phyloP scores from a whole-genome alignment of 106 monocot genomes.

The Iris macrosiphon region DNA sequence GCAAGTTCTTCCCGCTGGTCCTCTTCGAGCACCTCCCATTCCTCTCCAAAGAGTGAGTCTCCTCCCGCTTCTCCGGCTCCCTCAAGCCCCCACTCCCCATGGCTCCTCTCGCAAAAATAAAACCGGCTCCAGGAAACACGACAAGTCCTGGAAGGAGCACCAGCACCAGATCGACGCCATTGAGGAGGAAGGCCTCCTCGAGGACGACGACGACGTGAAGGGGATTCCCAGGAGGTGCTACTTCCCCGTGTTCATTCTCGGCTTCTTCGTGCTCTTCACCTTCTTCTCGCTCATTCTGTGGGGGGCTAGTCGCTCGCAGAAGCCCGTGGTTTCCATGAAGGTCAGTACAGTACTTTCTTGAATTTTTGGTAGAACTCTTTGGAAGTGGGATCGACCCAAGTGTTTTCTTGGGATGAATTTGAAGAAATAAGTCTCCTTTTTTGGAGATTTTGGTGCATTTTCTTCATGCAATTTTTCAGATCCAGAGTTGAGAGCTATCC shows the following conservation, averaged over 20 bases:
- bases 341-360: too few relatives aligned
- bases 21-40: constrained; percentile 93
- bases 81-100: constrained; percentile 48
- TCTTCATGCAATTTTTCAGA: too few relatives aligned
- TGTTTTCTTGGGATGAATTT: too few relatives aligned
- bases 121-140: constrained; percentile 23
- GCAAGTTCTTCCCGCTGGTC: constrained; percentile 96
- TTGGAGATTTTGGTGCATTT: too few relatives aligned
- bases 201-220: constrained; percentile 38
- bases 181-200: constrained; percentile 66
- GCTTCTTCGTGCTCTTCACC: constrained; percentile 54
- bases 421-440: too few relatives aligned
- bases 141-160: constrained; percentile 43
- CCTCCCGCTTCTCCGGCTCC: constrained; percentile 71
- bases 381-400: too few relatives aligned
- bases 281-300: constrained; percentile 75
- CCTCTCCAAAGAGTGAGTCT: constrained; percentile 93
- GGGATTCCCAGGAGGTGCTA: constrained; percentile 37
- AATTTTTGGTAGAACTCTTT: too few relatives aligned
- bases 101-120: neutral
- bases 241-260: constrained; percentile 44
- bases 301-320: constrained; percentile 64
- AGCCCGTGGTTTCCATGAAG: constrained; percentile 47
- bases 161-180: too few relatives aligned
- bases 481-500: too few relatives aligned